Evolutionary conservation across 2,329 filamentous ascomycete genomes (phyloP), one percentile per base, ranked within the genome.

Genomic region (Clonostachys rosea): DNA sequence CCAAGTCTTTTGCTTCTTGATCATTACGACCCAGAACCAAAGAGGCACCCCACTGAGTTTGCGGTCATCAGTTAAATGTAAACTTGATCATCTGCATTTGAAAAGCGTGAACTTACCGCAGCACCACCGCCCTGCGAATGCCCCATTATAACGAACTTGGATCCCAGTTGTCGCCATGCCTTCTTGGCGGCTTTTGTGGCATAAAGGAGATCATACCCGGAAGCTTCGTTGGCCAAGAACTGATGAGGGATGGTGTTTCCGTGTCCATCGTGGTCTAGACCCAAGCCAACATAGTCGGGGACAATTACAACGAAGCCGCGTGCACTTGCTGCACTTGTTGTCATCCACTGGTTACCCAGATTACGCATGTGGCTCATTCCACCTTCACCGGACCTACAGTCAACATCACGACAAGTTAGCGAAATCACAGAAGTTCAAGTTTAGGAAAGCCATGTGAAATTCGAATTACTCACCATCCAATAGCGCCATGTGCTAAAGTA

Each of bases 71-170:
- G 24, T 30, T 30, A 30, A 2, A 30, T 30, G 24, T 30, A 30
- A 30, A 10, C 9, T 10, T 30, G 6, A 30, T 10, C 24, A 30
- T 30, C 24, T 30, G 24, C 24, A 30, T 30, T 30, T 30, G 24
- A 30, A 10, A 30, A 30, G 24, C 24, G 3, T 10, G 24, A 10
- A 30, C 24, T 30, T 30, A 30, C 24, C 0, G 67, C 67, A 2
- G 62, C 63, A 0, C 61, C 64, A 8, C 71, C 73, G 9, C 74
- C 74, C 52, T 77, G 70, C 8, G 65, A 71, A 45, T 75, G 70
- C 2, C 73, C 73, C 49, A 70, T 62, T 14, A 65, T 59, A 4
- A 74, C 69, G 42, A 72, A 78, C 1, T 64, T 54, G 1, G 49
- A 3, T 50, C 59, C 0, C 70, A 54, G 0, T 57, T 52, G 2